These are phyloP conservation scores for Cadophora gregata DNA, from an alignment of 2,329 filamentous ascomycete species.

Conservation along the genomic window DNA sequence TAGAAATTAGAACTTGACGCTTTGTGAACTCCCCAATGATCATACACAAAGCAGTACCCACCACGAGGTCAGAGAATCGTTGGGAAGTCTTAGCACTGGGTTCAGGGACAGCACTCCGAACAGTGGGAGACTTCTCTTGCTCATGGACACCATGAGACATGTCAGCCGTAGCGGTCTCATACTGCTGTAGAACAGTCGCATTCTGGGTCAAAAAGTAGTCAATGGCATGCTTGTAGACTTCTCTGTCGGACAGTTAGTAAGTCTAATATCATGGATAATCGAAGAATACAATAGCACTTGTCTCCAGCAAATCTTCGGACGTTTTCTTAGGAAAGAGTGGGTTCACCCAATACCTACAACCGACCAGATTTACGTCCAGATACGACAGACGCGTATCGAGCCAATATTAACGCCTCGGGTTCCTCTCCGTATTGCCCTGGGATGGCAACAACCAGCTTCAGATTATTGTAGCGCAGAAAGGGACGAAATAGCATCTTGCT, in stretches of 20 bases:
- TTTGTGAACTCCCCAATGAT: constrained; percentile 29
- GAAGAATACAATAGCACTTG: too few species aligned
- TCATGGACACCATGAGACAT: neutral
- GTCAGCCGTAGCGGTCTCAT: neutral
- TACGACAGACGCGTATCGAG: constrained; percentile 22
- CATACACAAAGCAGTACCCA: constrained; percentile 28
- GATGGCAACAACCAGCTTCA: constrained; percentile 27
- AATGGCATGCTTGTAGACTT: constrained; percentile 24
- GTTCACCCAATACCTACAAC: neutral
- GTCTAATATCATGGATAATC: neutral
- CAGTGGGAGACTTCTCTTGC: constrained; percentile 6
- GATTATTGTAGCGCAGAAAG: constrained; percentile 23
- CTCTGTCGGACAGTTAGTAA: neutral
- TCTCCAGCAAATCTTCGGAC: too few species aligned
- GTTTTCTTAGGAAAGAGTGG: neutral
- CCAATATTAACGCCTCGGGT: constrained; percentile 16
- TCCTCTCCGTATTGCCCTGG: neutral
- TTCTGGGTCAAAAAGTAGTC: constrained; percentile 16
- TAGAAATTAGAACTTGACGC: constrained; percentile 17
- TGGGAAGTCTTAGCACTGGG: constrained; percentile 6
- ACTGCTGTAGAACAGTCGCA: neutral
- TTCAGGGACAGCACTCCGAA: neutral
- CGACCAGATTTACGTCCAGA: constrained; percentile 26
- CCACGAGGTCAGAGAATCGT: constrained; percentile 25
- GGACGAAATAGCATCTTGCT: constrained; percentile 4